These are phyloP conservation scores for Austropuccinia psidii DNA, from an alignment of 1,284 basidiomycete species.

Conservation along the genomic window DNA sequence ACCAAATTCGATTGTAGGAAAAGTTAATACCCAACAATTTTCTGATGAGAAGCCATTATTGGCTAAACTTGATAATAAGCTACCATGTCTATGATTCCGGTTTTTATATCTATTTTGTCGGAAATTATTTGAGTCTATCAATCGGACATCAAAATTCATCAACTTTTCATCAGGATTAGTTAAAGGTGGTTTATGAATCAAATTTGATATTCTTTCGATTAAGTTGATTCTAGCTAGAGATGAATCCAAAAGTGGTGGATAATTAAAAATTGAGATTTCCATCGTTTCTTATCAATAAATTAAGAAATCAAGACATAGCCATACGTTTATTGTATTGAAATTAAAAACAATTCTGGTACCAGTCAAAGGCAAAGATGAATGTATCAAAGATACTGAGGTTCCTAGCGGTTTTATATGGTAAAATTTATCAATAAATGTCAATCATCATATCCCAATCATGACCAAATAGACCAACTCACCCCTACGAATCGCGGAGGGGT, in stretches of 20 bases:
- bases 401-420: too few relatives aligned
- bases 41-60: neutral
- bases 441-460: too few relatives aligned
- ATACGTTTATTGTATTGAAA: too few relatives aligned
- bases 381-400: too few relatives aligned
- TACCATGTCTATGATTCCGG: neutral
- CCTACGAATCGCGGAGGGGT: too few relatives aligned
- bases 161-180: neutral
- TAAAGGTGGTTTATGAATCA: constrained; percentile 18
- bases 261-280: constrained; percentile 21
- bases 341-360: too few relatives aligned
- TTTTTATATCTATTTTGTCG: too few relatives aligned
- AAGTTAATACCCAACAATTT: constrained; percentile 5
- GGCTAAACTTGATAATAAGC: neutral
- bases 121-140: neutral
- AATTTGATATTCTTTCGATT: constrained; percentile 15
- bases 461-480: too few relatives aligned
- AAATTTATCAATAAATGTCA: too few relatives aligned
- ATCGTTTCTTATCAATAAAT: too few relatives aligned
- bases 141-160: constrained; percentile 22
- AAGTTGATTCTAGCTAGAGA: neutral
- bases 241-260: neutral
- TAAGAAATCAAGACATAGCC: too few relatives aligned
- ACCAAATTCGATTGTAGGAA: constrained; percentile 13
- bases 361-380: too few relatives aligned